Percentiles rank a stretch among this genome's conserved stretches.
These are phyloP conservation scores for Zoysia pacifica DNA, from an alignment of 176 grass and related monocot species.

Conservation along the genomic window DNA sequence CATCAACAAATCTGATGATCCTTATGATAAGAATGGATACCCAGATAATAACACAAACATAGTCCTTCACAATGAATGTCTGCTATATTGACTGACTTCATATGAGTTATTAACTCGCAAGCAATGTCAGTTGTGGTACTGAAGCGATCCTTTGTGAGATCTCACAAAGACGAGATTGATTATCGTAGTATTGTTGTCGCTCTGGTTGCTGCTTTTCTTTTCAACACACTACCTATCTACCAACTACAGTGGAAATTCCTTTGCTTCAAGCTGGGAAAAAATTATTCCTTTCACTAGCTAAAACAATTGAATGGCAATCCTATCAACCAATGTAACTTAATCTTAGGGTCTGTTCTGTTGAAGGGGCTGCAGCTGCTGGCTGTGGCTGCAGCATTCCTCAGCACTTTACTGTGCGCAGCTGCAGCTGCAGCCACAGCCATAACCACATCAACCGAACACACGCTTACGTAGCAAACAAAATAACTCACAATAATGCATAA, in stretches of 20 bases:
- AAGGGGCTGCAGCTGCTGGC: too few relatives aligned
- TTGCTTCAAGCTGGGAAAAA: constrained; percentile 12
- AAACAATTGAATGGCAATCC: not conserved
- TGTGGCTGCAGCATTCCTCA: too few relatives aligned
- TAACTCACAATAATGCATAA: not conserved
- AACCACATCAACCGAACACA: too few relatives aligned
- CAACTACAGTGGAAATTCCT: not conserved
- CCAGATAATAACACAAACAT: not conserved
- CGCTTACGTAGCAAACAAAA: not conserved
- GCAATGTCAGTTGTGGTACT: not conserved
- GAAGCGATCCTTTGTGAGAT: not conserved
- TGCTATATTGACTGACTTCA: not conserved
- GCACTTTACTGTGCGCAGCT: too few relatives aligned
- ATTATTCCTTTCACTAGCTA: not conserved
- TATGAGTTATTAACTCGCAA: not conserved
- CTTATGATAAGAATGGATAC: not conserved
- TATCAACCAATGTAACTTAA: not conserved
- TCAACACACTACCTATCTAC: not conserved
- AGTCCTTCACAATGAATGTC: not conserved
- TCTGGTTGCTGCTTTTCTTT: not conserved
- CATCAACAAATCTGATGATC: constrained; percentile 12
- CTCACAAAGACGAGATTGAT: constrained; percentile 5
- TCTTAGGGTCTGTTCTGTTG: too few relatives aligned
- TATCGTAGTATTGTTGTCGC: not conserved
- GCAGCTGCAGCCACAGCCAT: too few relatives aligned